Evolutionary conservation across 2,329 filamentous ascomycete genomes (phyloP).

Genomic region (Ascochyta viciae-villosae): DNA sequence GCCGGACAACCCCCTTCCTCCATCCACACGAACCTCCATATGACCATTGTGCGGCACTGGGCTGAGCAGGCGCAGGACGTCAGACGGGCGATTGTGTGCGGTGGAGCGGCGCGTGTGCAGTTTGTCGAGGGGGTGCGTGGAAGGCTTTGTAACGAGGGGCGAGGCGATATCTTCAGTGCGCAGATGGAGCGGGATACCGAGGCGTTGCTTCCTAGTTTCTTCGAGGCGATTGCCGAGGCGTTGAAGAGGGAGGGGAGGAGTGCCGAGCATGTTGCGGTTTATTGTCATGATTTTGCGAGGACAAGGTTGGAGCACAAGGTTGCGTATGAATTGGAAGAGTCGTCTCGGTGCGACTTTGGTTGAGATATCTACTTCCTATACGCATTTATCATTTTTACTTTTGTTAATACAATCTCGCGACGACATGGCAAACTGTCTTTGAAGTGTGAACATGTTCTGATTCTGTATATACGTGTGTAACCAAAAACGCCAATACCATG

Average conservation of each 20-base stretch:
- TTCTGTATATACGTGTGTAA: conserved; percentile 7
- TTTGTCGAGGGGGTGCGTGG: conserved; percentile 28
- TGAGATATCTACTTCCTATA: neutral
- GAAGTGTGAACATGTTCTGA: conserved; percentile 3
- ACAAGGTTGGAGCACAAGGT: conserved; percentile 34
- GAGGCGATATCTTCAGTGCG: conserved; percentile 35
- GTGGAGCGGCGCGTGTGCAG: conserved; percentile 4
- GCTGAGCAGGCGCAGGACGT: conserved; percentile 4
- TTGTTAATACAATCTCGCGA: neutral
- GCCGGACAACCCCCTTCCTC: conserved; percentile 30
- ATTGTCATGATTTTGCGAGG: conserved; percentile 31
- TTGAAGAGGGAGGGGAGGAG: conserved; percentile 23
- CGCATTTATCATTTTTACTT: neutral
- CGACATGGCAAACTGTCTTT: neutral
- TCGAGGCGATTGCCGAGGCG: conserved; percentile 29
- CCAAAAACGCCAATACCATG: conserved; percentile 2
- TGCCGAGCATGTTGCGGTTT: conserved; percentile 22
- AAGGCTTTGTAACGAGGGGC: conserved; percentile 26
- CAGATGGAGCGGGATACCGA: conserved; percentile 19
- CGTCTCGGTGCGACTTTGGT: neutral
- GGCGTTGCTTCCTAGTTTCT: conserved; percentile 37
- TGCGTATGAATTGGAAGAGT: conserved; percentile 24
- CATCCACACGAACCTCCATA: conserved; percentile 37
- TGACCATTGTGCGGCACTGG: conserved; percentile 38
- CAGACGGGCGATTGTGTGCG: conserved; percentile 14